A percentile compares a stretch with the other conserved stretches of the same genome.
Evolutionary conservation across 73 alveolate species (phyloP).

Genomic region (Paramecium biaurelia): DNA sequence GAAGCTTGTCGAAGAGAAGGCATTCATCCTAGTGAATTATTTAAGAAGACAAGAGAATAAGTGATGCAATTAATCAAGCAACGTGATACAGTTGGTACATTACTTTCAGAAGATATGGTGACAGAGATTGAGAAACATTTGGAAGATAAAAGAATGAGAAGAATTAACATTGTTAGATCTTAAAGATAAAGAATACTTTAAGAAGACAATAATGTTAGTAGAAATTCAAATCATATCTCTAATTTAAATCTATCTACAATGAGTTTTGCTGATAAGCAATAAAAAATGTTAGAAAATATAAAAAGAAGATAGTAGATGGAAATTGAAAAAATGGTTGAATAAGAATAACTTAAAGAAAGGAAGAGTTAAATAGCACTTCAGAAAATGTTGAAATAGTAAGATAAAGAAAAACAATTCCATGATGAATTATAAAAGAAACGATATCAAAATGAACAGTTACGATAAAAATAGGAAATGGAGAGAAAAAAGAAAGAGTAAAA

Average conservation of each 20-base stretch:
- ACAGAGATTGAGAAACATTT: background rate
- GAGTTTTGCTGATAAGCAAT: slow-evolving; percentile 50
- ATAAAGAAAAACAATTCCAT: slow-evolving; percentile 8
- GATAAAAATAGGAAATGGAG: slow-evolving; percentile 25
- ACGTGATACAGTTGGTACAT: background rate
- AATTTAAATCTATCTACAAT: slow-evolving; percentile 11
- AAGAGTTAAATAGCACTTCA: background rate
- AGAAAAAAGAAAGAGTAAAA: slow-evolving; percentile 1
- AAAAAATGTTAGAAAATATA: slow-evolving; percentile 37
- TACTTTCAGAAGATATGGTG: background rate
- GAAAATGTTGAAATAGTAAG: slow-evolving; percentile 31
- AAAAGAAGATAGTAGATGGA: slow-evolving; percentile 44
- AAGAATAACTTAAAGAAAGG: slow-evolving; percentile 28
- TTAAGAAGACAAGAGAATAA: slow-evolving; percentile 26
- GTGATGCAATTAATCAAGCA: background rate
- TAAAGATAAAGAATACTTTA: background rate
- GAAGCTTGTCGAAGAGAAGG: slow-evolving; percentile 54
- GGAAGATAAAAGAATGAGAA: slow-evolving; percentile 14
- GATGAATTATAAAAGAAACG: slow-evolving; percentile 10
- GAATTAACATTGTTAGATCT: slow-evolving; percentile 11
- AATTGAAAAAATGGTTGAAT: slow-evolving; percentile 45
- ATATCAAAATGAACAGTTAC: background rate
- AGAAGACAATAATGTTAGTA: slow-evolving; percentile 26
- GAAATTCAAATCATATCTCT: background rate
- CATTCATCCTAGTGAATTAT: background rate